Base-by-base conservation (phyloP, 2,329 filamentous ascomycete genomes). In the Neocatenulostroma microsporum region DNA sequence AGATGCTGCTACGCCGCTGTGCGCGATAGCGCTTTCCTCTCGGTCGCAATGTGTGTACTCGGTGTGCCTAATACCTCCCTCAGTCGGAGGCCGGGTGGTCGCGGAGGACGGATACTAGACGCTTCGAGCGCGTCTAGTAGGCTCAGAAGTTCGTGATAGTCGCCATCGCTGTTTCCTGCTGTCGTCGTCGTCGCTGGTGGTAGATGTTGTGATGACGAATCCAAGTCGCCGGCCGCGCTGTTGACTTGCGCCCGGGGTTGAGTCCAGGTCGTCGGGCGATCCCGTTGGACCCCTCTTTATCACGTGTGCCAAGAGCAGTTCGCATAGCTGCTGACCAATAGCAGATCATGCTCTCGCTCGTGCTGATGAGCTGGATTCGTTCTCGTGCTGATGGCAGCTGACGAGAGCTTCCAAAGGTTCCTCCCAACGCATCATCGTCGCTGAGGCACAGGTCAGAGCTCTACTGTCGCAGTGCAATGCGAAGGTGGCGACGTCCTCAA, bases 31-130 rank as follows among this genome's bases (percentile, higher is more conserved):
- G 36, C 38, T 19, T 21, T 30, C 35, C n/a, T n/a, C n/a, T n/a
- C n/a, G 31, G 19, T 30, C 13, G 27, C 23, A 21, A 21, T 13
- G 11, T 21, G 21, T 20, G n/a, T 18, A 31, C 33, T 27, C 33
- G 9, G 3, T 13, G 5, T 14, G 12, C 5, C 25, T 9, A 4
- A 42, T 42, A 52, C 55, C 53, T 44, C 51, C 55, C 55, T 58
- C 55, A 38, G 39, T 53, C 54, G 55, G 51, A 50, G 54, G 55
- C 53, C 54, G 55, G 48, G 24, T 45, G 33, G 50, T 53, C 49
- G 48, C 47, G 40, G 27, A 28, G 43, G 46, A 48, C 45, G 42
- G 29, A 32, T 32, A 47, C 52, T 54, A 56, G 52, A 55, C 51
- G 52, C 53, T 21, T 26, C 20, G 30, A 29, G 45, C 42, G 54